Conservation (phyloP, 108 stramenopile genomes). For the Discostella stelligeroides region DNA sequence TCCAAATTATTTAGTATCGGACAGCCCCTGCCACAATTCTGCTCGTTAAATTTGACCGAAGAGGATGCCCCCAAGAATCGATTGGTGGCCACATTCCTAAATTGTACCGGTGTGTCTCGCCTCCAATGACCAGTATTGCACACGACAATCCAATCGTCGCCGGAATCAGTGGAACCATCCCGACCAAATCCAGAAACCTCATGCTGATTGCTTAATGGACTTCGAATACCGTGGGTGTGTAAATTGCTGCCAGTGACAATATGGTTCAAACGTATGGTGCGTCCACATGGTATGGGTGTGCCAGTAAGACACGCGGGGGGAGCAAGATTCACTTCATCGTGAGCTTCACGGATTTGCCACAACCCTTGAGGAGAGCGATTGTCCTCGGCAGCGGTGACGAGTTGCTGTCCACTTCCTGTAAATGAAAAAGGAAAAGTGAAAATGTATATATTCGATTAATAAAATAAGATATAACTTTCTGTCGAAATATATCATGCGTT, state of each 20-base stretch:
- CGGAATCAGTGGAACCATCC: constrained; percentile 75
- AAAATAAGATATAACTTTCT: no score
- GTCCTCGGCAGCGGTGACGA: constrained; percentile 63
- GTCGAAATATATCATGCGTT: no score
- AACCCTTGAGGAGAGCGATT: constrained; percentile 53
- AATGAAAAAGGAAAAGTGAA: constrained; percentile 26
- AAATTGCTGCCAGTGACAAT: constrained; percentile 64
- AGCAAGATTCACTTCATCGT: constrained; percentile 18
- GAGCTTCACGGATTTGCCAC: constrained; percentile 76
- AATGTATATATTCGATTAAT: no score
- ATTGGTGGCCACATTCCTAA: constrained; percentile 65
- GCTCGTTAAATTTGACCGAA: constrained; percentile 65
- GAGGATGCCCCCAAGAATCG: constrained; percentile 63
- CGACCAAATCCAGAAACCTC: constrained; percentile 81
- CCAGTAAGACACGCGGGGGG: constrained; percentile 38
- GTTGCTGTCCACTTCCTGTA: constrained; percentile 76
- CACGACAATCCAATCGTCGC: constrained; percentile 81
- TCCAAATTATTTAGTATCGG: constrained; percentile 86
- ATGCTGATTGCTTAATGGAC: constrained; percentile 73
- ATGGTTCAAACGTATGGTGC: constrained; percentile 73
- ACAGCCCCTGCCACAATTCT: constrained; percentile 84
- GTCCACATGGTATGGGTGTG: constrained; percentile 60
- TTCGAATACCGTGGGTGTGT: constrained; percentile 71
- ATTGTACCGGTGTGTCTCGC: constrained; percentile 47
- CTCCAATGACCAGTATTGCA: constrained; percentile 61